phyloP scores from a whole-genome alignment of 495 filamentous ascomycete species.

The Daldinia decipiens region DNA sequence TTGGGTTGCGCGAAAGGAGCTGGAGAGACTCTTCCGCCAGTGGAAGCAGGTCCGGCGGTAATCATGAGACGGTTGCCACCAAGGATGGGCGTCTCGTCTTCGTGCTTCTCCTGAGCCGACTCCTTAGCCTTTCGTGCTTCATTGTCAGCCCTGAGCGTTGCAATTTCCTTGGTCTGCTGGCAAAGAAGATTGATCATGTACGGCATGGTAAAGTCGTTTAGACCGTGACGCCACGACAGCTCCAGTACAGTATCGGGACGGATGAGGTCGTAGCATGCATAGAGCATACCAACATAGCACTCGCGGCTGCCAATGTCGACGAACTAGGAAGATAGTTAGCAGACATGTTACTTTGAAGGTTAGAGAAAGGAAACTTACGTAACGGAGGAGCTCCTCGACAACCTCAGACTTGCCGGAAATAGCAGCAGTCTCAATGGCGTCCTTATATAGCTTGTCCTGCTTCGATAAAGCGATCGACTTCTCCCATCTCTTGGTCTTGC shows the following conservation, averaged over 20 bases:
- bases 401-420: slow-evolving; percentile 90
- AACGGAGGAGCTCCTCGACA: slow-evolving; percentile 93
- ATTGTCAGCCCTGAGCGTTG: slow-evolving; percentile 91
- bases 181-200: slow-evolving; percentile 99
- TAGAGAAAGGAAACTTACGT: slow-evolving; percentile 72
- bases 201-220: slow-evolving; percentile 98
- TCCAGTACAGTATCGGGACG: slow-evolving; percentile 92
- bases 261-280: slow-evolving; percentile 98
- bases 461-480: slow-evolving; percentile 99
- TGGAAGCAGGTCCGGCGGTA: slow-evolving; percentile 81
- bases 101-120: slow-evolving; percentile 83
- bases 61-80: slow-evolving; percentile 94
- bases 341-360: slow-evolving; percentile 30
- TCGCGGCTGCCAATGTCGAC: slow-evolving; percentile 99
- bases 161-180: slow-evolving; percentile 88
- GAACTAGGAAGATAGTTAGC: slow-evolving; percentile 70
- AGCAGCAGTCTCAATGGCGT: slow-evolving; percentile 98
- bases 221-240: slow-evolving; percentile 94
- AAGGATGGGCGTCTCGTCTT: slow-evolving; percentile 93
- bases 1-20: slow-evolving; percentile 78
- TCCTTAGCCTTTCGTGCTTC: slow-evolving; percentile 95
- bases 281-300: slow-evolving; percentile 99
- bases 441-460: slow-evolving; percentile 99
- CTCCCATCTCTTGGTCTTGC: slow-evolving; percentile 99
- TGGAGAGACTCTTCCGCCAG: slow-evolving; percentile 60